Conservation (phyloP, 768 basidiomycete genomes). For the Calocera viscosa region DNA sequence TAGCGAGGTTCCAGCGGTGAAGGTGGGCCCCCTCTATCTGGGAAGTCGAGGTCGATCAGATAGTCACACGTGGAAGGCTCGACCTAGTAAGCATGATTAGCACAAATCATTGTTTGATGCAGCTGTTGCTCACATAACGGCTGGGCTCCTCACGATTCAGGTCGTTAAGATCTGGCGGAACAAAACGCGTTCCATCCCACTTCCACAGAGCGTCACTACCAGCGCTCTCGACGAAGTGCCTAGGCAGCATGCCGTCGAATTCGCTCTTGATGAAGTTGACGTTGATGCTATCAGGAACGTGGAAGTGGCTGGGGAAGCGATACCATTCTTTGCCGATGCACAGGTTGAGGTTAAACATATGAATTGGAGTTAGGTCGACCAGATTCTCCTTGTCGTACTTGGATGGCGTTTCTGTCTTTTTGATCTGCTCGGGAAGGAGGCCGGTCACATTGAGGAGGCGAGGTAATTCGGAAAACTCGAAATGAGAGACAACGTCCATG, state of each 20-base stretch:
- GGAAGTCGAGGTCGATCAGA: conserved; percentile 82
- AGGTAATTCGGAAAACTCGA: conserved; percentile 72
- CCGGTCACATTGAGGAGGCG: conserved; percentile 63
- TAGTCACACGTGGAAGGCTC: conserved; percentile 68
- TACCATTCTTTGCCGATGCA: conserved; percentile 96
- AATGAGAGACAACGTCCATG: conserved; percentile 50
- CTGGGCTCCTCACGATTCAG: conserved; percentile 65
- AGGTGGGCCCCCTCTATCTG: conserved; percentile 40
- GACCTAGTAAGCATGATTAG: conserved; percentile 36
- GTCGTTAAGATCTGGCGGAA: conserved; percentile 69
- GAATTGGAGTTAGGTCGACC: conserved; percentile 57
- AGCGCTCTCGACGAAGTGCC: conserved; percentile 51
- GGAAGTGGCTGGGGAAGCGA: conserved; percentile 80
- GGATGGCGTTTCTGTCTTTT: conserved; percentile 29
- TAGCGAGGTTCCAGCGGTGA: conserved; percentile 70
- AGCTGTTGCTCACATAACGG: conserved; percentile 53
- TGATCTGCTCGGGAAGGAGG: conserved; percentile 39
- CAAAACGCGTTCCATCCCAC: conserved; percentile 46
- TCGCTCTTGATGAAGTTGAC: conserved; percentile 88
- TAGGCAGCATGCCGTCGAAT: conserved; percentile 79
- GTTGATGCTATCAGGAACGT: conserved; percentile 68
- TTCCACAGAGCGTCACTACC: conserved; percentile 36
- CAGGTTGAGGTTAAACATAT: conserved; percentile 55
- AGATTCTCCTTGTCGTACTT: conserved; percentile 32
- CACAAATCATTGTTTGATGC: background rate